These are phyloP conservation scores for Pseudohalonectria lignicola DNA, from an alignment of 2,329 filamentous ascomycete genomes.

Conservation along the genomic window DNA sequence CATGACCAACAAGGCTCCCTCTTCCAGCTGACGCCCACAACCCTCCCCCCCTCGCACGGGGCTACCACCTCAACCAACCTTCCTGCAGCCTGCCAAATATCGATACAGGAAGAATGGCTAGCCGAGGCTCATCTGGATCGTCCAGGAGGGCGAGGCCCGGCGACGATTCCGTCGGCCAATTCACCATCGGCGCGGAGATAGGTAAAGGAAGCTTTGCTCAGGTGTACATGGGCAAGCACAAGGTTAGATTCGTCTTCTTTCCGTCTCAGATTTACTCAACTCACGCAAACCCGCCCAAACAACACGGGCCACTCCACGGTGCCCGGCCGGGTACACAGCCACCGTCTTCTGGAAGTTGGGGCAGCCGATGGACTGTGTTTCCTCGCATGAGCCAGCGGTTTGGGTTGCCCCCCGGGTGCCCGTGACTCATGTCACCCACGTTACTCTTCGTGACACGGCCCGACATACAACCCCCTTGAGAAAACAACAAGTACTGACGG, in stretches of 20 bases:
- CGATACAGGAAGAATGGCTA: conserved; percentile 1
- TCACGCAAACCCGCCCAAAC: too few relatives aligned
- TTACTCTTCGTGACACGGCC: too few relatives aligned
- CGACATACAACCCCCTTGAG: too few relatives aligned
- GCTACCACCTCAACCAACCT: neutral
- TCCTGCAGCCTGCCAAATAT: neutral
- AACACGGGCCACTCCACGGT: too few relatives aligned
- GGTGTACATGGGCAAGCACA: conserved; percentile 80
- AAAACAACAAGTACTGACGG: neutral
- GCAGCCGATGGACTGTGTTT: too few relatives aligned
- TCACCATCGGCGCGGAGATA: conserved; percentile 49
- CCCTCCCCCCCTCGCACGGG: neutral
- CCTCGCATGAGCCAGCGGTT: too few relatives aligned
- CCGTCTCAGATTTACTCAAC: too few relatives aligned
- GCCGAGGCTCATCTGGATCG: neutral
- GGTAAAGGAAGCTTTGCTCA: conserved; percentile 96
- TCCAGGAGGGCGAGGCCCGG: conserved; percentile 1
- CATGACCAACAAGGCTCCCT: neutral
- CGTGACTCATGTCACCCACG: neutral
- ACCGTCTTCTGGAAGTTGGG: too few relatives aligned
- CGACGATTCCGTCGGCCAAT: conserved; percentile 12
- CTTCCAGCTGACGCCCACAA: neutral
- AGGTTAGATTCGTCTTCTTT: conserved; percentile 41
- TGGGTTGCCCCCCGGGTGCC: too few relatives aligned
- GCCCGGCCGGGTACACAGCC: too few relatives aligned